Evolutionary conservation across 2,329 filamentous ascomycete genomes (phyloP), one percentile per base, ranked within the genome.

Genomic region (Neonectria ditissima): DNA sequence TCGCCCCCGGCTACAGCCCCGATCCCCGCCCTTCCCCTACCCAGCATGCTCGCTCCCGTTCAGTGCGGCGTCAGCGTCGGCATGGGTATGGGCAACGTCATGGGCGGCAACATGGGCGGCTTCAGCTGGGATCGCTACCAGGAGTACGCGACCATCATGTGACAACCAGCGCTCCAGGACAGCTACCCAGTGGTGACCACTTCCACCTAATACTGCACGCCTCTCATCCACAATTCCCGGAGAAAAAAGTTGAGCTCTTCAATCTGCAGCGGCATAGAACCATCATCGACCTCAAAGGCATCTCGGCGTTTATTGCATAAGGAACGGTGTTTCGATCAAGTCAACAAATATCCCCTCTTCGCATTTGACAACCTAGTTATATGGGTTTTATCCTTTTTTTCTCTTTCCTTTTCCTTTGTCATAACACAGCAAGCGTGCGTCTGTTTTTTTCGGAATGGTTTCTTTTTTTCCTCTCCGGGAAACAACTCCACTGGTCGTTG

Each of bases 61-160:
- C 93, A 93, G 77, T 98, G 95, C 80, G 93, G 93, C 73, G 88
- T 94, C 62, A 91, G 90, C 76, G 84, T 90, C 65, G 91, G 89
- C 64, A 94, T 92, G 82, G 87, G 70, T 16, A 68, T 70, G 62
- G 88, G 87, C 65, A 89, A 83, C 22, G 83, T 83, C 63, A 84
- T 84, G 82, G 57, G 50, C 14, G 62, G 66, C 5, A 30, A 30
- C 59, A 70, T 74, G 71, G 73, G 73, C 24, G 74, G 89, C 69
- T 97, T 97, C 78, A 92, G 92, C 72, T 97, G 93, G 92, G 93
- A 92, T 78, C 86, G 91, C 72, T 93, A 92, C 78, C 91, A 92
- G 76, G 92, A 95, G 79, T 97, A 94, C 78, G 87, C 92, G 71
- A 90, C 92, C 67, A 94, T 91, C 70, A 97, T 97, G 84, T 97